These are phyloP conservation scores for Akebia trifoliata DNA, from an alignment of 164 flowering plant species.

Conservation along the genomic window DNA sequence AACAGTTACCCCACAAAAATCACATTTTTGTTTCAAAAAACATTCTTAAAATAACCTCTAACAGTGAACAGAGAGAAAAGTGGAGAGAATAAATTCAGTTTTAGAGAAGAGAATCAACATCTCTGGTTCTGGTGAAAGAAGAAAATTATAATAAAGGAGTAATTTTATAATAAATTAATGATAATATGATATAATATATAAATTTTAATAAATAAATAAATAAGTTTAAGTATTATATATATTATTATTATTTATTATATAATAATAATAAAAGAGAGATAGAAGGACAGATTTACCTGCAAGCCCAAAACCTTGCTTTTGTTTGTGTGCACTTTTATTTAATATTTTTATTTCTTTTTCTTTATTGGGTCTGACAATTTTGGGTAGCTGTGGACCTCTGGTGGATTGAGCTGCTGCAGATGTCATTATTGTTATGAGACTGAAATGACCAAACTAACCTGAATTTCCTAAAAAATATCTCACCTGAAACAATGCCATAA, in stretches of 20 bases:
- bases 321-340: neutral
- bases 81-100: neutral
- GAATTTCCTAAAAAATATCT: neutral
- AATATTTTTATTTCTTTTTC: neutral
- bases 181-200: no score
- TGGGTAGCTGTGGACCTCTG: neutral
- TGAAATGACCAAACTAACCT: neutral
- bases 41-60: neutral
- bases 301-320: slow-evolving; percentile 4
- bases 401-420: slow-evolving; percentile 9
- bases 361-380: neutral
- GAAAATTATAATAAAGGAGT: no score
- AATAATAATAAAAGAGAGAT: neutral
- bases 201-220: no score
- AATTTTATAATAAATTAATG: no score
- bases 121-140: no score
- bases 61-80: neutral
- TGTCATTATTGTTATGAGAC: neutral
- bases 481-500: neutral
- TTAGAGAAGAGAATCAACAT: no score
- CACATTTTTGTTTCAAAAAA: neutral
- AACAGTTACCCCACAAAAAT: neutral
- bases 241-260: no score
- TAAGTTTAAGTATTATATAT: no score
- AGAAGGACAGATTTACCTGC: no score